Conservation (phyloP, 2,329 filamentous ascomycete species). For the Paraphaeosphaeria minitans region DNA sequence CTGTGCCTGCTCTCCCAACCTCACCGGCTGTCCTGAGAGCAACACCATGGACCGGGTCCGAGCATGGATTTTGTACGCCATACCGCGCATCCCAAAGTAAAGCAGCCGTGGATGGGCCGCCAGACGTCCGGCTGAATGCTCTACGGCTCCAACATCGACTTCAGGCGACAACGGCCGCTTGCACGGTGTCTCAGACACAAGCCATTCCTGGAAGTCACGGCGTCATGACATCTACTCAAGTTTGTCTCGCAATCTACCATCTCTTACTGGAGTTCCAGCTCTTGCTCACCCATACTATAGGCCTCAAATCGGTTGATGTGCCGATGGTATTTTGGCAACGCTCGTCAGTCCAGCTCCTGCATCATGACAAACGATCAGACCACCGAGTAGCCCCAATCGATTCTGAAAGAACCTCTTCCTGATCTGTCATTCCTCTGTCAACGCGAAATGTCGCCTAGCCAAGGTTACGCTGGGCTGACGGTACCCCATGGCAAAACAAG, state of each 20-base stretch:
- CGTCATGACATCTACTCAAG: conserved; percentile 3
- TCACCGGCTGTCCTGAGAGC: not conserved
- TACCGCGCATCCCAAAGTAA: not conserved
- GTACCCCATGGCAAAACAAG: conserved; percentile 15
- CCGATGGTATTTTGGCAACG: not conserved
- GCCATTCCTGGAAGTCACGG: conserved; percentile 9
- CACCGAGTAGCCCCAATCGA: too few relatives aligned
- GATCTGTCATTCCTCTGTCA: conserved; percentile 11
- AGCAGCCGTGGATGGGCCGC: not conserved
- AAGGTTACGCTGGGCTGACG: conserved; percentile 7
- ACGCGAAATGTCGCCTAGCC: not conserved
- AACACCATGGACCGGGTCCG: not conserved
- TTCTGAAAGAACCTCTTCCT: not conserved
- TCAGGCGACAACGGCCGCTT: not conserved
- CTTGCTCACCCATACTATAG: not conserved
- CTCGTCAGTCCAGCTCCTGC: not conserved
- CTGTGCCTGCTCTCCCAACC: not conserved
- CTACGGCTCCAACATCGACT: not conserved
- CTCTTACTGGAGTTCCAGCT: not conserved
- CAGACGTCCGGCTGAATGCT: not conserved
- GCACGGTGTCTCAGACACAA: conserved; percentile 12
- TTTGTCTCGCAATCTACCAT: not conserved
- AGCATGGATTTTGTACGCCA: not conserved
- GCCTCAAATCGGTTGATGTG: not conserved
- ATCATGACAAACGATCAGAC: not conserved